Evolutionary conservation across 2,329 filamentous ascomycete genomes (phyloP).

Genomic region (Penicillium brasilianum): DNA sequence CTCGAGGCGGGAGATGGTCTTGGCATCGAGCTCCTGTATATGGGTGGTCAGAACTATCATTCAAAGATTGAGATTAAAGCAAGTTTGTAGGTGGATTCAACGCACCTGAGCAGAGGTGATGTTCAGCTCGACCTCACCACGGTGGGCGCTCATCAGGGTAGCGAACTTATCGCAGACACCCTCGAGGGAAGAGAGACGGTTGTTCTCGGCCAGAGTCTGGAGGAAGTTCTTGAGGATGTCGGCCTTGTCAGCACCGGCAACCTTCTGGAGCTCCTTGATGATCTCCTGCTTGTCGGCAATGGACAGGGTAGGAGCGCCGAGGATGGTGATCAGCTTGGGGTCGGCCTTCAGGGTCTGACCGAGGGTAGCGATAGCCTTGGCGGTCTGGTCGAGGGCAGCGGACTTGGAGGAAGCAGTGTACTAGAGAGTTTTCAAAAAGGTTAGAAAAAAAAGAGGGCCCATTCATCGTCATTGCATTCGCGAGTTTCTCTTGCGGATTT

Average conservation of each 20-base stretch:
- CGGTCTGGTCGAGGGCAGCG: constrained; percentile 80
- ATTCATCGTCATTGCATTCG: constrained; percentile 4
- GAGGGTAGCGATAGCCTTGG: constrained; percentile 77
- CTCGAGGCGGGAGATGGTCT: constrained; percentile 85
- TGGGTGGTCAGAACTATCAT: background rate
- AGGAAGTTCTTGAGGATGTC: constrained; percentile 95
- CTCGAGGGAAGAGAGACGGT: constrained; percentile 82
- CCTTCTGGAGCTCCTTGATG: constrained; percentile 85
- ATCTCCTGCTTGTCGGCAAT: constrained; percentile 82
- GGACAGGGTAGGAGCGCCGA: constrained; percentile 79
- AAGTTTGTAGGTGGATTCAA: background rate
- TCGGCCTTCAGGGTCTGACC: constrained; percentile 77
- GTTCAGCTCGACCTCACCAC: constrained; percentile 89
- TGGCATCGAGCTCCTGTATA: constrained; percentile 78
- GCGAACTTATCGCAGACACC: constrained; percentile 86
- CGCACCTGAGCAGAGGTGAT: constrained; percentile 89
- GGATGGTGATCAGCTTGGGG: constrained; percentile 75
- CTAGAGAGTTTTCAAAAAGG: constrained; percentile 57
- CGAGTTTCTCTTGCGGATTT: background rate
- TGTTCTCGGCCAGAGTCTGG: constrained; percentile 89
- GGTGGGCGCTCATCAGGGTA: constrained; percentile 83
- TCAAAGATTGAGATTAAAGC: background rate
- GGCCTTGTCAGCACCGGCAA: constrained; percentile 71
- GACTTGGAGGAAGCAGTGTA: constrained; percentile 96
- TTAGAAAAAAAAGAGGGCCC: constrained; percentile 15